Evolutionary conservation across 768 basidiomycete species (phyloP), one percentile per base, ranked within the genome.

Genomic region (Mycena latifolia): DNA sequence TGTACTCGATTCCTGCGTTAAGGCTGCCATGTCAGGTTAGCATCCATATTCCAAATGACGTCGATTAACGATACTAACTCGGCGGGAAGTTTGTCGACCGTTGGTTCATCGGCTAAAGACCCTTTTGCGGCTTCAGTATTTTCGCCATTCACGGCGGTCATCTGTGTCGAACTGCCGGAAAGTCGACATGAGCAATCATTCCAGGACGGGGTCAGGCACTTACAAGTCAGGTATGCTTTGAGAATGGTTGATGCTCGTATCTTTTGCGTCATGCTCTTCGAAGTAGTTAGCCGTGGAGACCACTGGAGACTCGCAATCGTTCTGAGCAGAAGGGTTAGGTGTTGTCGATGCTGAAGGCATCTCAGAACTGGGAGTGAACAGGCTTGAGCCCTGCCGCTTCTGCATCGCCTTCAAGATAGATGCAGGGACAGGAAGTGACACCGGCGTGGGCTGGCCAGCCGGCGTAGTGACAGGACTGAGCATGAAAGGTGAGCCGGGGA

Each of bases 291-390:
- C 35, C 41, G 55, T 24, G 2, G 28, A 14, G 27, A 50, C 17
- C 28, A 12, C 35, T 11, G 10, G 31, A n/a, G 41, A 22, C 41
- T 54, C 58, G 7, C 46, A 0, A 56, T 55, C 46, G 9, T 17
- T 24, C 27, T 31, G 29, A 51, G 25, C 8, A 4, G 31, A 7
- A 25, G 22, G 9, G 29, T 37, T 48, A 61, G 62, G 59, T 28
- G 62, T 66, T 20, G 73, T 47, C 5, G 31, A 41, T 10, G 64
- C 63, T 12, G 57, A 57, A 46, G 69, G 53, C 14, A 35, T 14
- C 14, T 35, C 33, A 35, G 33, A 35, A 35, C 69, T 58, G 33
- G 83, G 81, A 0, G 81, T 82, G 70, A 83, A 83, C 66, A 83
- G 72, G 18, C 81, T 77, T 55, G 78, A 79, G 14, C 65, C 53